phyloP scores from a whole-genome alignment of 192 early-diverging fungal genomes.

The Paraglomus occultum region DNA sequence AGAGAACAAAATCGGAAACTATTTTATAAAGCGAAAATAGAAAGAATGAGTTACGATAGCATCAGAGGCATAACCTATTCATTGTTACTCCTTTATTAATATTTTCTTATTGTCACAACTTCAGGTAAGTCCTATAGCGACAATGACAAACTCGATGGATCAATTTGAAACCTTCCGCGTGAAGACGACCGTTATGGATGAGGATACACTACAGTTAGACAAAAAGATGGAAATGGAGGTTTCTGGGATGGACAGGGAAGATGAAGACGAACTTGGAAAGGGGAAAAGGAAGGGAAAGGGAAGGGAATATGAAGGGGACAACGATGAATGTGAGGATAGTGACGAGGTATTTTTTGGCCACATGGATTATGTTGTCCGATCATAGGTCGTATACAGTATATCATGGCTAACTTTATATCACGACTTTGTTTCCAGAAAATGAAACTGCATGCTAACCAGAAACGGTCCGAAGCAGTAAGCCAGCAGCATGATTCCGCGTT shows the following conservation, averaged over 20 bases:
- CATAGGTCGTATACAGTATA: no score
- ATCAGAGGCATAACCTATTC: no score
- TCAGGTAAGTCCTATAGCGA: slow-evolving; percentile 19
- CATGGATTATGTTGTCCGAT: no score
- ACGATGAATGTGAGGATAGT: background rate
- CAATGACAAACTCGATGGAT: slow-evolving; percentile 16
- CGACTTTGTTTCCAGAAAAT: no score
- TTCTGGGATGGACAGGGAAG: background rate
- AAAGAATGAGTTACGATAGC: no score
- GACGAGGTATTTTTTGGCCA: no score
- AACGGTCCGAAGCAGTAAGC: slow-evolving; percentile 11
- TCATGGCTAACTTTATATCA: no score
- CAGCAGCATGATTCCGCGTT: slow-evolving; percentile 14
- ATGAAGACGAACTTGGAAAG: no score
- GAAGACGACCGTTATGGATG: slow-evolving; percentile 23
- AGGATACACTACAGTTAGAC: slow-evolving; percentile 20
- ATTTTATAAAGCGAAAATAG: background rate
- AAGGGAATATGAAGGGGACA: background rate
- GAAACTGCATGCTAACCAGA: no score
- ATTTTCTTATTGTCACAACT: no score
- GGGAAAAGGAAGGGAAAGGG: no score
- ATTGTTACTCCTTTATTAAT: no score
- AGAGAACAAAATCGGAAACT: background rate
- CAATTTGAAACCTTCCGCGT: slow-evolving; percentile 27
- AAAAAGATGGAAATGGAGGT: background rate